A percentile compares a stretch with the other conserved stretches of the same genome.
phyloP scores from a whole-genome alignment of 441 rosid species.

The Kokia cookei region DNA sequence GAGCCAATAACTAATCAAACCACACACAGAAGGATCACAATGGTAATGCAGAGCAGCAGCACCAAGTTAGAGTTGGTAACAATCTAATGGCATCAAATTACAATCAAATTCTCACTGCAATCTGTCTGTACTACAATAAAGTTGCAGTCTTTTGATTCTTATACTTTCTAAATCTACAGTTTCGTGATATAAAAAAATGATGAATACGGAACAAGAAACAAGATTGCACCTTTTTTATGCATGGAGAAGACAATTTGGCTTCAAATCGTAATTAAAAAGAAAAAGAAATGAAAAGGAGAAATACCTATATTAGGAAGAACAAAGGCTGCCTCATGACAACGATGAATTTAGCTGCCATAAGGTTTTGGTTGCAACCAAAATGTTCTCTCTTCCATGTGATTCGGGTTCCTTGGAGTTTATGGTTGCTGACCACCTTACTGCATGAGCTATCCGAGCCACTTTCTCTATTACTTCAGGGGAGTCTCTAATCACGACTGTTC shows the following conservation, averaged over 20 bases:
- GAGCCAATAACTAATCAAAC: background rate
- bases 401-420: conserved; percentile 77
- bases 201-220: conserved; percentile 10
- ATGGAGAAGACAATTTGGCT: conserved; percentile 22
- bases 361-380: conserved; percentile 66
- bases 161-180: conserved; percentile 18
- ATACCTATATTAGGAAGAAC: conserved; percentile 33
- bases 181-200: conserved; percentile 30
- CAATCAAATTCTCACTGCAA: background rate
- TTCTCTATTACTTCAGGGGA: conserved; percentile 73
- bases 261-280: background rate
- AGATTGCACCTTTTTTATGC: conserved; percentile 38
- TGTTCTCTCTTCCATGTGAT: conserved; percentile 70
- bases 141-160: conserved; percentile 14
- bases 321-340: conserved; percentile 28
- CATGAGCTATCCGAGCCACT: conserved; percentile 55
- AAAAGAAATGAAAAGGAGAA: conserved; percentile 11
- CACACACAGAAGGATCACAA: background rate
- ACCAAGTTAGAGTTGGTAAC: background rate
- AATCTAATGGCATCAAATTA: conserved; percentile 3
- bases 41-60: background rate
- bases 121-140: conserved; percentile 13
- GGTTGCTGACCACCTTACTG: conserved; percentile 62
- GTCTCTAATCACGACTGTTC: conserved; percentile 75
- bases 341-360: conserved; percentile 56